Conservation (phyloP, 805 yeast species). For the Yarrowia porcina region DNA sequence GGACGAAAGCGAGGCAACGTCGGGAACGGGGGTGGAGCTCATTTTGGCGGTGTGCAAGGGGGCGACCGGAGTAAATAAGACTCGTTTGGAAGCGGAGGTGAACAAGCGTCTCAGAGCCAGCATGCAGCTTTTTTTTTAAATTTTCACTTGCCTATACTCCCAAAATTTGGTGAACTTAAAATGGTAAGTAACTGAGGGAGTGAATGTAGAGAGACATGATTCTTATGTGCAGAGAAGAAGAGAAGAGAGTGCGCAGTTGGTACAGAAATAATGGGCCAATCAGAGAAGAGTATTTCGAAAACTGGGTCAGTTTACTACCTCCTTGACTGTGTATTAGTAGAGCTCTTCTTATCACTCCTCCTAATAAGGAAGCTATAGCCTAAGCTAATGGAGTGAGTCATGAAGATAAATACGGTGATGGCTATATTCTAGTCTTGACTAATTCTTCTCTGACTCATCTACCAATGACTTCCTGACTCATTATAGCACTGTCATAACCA, state of each 20-base stretch:
- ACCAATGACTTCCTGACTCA: too few relatives aligned
- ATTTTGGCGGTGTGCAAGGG: not conserved
- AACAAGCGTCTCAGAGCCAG: constrained; percentile 15
- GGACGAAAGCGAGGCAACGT: not conserved
- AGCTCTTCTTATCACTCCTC: too few relatives aligned
- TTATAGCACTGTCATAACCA: too few relatives aligned
- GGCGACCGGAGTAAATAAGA: not conserved
- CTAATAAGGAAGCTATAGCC: not conserved
- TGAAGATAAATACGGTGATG: not conserved
- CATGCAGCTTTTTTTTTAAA: constrained; percentile 20
- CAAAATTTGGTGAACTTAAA: not conserved
- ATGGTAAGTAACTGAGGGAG: too few relatives aligned
- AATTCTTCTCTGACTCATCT: too few relatives aligned
- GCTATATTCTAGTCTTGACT: too few relatives aligned
- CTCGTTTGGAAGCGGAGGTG: not conserved
- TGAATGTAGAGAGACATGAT: too few relatives aligned
- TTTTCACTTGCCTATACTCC: not conserved
- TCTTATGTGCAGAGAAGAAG: too few relatives aligned
- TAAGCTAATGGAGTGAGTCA: not conserved
- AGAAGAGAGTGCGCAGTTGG: too few relatives aligned
- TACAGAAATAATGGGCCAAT: not conserved
- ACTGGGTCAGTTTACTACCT: not conserved
- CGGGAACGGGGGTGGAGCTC: constrained; percentile 19
- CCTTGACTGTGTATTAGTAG: too few relatives aligned
- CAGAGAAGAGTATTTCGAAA: not conserved